phyloP scores from a whole-genome alignment of 805 yeast species.

The Wickerhamiella cacticola region DNA sequence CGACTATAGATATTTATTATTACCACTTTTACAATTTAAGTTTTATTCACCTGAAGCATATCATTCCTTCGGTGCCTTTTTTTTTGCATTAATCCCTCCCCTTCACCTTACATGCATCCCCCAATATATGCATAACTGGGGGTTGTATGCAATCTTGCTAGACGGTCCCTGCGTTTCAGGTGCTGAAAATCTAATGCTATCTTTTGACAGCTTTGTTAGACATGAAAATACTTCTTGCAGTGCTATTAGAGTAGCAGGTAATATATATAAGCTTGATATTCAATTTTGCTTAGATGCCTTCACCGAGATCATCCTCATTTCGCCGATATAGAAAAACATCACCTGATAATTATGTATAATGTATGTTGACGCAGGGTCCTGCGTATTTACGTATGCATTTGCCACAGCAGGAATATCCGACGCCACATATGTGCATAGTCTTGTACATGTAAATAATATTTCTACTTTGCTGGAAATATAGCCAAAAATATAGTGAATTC shows the following conservation, averaged over 20 bases:
- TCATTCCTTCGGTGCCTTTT: too few relatives aligned
- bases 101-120: neutral
- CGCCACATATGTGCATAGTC: neutral
- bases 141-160: neutral
- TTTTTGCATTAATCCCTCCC: too few relatives aligned
- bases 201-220: too few relatives aligned
- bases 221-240: too few relatives aligned
- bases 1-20: neutral
- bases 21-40: neutral
- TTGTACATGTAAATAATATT: too few relatives aligned
- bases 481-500: too few relatives aligned
- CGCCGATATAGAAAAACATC: neutral
- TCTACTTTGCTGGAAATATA: too few relatives aligned
- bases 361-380: neutral
- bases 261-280: too few relatives aligned
- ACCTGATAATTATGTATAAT: neutral
- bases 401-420: neutral
- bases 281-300: too few relatives aligned
- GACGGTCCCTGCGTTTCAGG: conserved; percentile 1
- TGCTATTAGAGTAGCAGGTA: too few relatives aligned
- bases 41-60: too few relatives aligned
- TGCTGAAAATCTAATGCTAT: neutral
- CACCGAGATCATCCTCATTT: too few relatives aligned
- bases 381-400: neutral
- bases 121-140: neutral